A percentile compares a stretch with the other conserved stretches of the same genome.
Conservation (phyloP, 1,284 basidiomycete species). For the Phylloporus sp. region DNA sequence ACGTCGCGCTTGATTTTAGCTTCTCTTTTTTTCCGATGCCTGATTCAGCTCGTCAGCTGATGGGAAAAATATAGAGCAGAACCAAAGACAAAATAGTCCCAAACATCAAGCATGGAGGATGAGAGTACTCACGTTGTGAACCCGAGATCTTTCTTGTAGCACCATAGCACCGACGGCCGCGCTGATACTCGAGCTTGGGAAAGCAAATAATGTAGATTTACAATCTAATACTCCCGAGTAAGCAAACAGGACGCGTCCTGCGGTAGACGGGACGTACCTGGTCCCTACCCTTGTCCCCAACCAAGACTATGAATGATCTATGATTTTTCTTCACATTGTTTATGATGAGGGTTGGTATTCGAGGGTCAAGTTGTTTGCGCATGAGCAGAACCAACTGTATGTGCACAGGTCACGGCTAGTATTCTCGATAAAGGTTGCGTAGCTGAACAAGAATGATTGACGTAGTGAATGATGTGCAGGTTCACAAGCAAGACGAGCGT, state of each 20-base stretch:
- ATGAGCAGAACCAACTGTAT: conserved; percentile 44
- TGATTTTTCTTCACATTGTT: conserved; percentile 95
- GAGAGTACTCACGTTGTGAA: conserved; percentile 79
- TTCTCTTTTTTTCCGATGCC: conserved; percentile 96
- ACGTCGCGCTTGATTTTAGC: conserved; percentile 95
- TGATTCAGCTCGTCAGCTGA: conserved; percentile 39
- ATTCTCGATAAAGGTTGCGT: no score
- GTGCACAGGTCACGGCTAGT: neutral
- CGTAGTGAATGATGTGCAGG: no score
- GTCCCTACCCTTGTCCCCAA: conserved; percentile 94
- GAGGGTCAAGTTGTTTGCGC: conserved; percentile 89
- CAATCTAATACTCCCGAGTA: conserved; percentile 65
- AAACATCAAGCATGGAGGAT: neutral
- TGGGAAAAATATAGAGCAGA: neutral
- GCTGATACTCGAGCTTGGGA: conserved; percentile 91
- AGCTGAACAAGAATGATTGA: no score
- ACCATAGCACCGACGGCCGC: conserved; percentile 93
- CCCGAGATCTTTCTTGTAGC: conserved; percentile 96
- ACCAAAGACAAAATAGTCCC: neutral
- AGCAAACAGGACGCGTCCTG: neutral
- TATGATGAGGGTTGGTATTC: conserved; percentile 91
- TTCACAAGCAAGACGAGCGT: no score
- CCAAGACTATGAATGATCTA: conserved; percentile 95
- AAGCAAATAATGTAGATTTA: conserved; percentile 94
- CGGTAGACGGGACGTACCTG: conserved; percentile 63